phyloP scores from a whole-genome alignment of 2,329 filamentous ascomycete species.

The Colletotrichum sp. region DNA sequence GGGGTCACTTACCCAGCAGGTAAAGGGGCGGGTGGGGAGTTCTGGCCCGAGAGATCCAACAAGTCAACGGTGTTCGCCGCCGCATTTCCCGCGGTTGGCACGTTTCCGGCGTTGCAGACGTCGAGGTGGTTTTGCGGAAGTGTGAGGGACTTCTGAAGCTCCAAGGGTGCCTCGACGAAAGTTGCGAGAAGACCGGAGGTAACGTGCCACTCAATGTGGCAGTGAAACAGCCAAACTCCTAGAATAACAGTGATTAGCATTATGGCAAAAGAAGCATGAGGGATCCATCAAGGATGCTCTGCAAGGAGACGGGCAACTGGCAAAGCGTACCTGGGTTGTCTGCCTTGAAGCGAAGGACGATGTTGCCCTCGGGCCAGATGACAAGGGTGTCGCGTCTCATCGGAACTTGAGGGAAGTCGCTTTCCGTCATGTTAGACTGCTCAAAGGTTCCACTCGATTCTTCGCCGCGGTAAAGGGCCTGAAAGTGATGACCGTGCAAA shows the following conservation, averaged over 20 bases:
- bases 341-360: conserved; percentile 71
- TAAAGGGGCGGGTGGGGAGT: neutral
- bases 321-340: conserved; percentile 64
- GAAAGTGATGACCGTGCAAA: conserved; percentile 79
- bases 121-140: conserved; percentile 44
- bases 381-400: conserved; percentile 74
- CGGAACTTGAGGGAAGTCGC: conserved; percentile 57
- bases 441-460: conserved; percentile 64
- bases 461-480: conserved; percentile 65
- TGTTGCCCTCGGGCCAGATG: conserved; percentile 68
- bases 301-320: neutral
- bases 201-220: conserved; percentile 63
- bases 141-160: conserved; percentile 46
- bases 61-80: conserved; percentile 61
- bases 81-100: conserved; percentile 59
- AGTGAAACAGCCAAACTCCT: conserved; percentile 52
- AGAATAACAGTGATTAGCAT: too few species aligned
- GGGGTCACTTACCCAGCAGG: neutral
- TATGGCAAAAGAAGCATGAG: neutral
- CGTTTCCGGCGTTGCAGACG: conserved; percentile 37
- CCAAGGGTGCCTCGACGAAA: conserved; percentile 34
- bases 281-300: fast-evolving
- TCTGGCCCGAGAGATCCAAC: conserved; percentile 47
- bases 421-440: conserved; percentile 46
- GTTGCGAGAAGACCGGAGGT: conserved; percentile 49